phyloP scores from a whole-genome alignment of 2,329 filamentous ascomycete species.

The Sarocladium brachiariae region DNA sequence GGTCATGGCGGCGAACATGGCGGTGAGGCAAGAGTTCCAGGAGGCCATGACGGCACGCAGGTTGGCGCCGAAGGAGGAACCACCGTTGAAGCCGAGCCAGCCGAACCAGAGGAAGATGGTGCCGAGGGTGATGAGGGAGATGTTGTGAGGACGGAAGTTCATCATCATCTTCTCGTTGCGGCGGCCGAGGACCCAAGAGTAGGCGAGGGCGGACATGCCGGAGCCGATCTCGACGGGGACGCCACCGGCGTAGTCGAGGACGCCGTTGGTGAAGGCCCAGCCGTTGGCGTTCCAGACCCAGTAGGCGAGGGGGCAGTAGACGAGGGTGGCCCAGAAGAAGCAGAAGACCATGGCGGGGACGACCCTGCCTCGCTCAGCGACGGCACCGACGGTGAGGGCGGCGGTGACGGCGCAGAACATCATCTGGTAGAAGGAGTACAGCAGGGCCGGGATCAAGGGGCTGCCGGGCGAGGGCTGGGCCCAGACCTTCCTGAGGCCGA shows the following conservation, averaged over 20 bases:
- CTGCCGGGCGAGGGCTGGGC: slow-evolving; percentile 82
- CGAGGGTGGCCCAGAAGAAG: slow-evolving; percentile 93
- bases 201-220: slow-evolving; percentile 86
- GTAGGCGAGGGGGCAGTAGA: slow-evolving; percentile 94
- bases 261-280: slow-evolving; percentile 85
- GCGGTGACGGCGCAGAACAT: slow-evolving; percentile 94
- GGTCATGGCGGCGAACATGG: slow-evolving; percentile 83
- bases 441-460: slow-evolving; percentile 77
- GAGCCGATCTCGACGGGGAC: slow-evolving; percentile 97
- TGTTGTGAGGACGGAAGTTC: slow-evolving; percentile 99
- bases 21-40: slow-evolving; percentile 95
- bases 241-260: slow-evolving; percentile 92
- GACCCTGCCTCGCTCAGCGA: slow-evolving; percentile 88
- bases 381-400: slow-evolving; percentile 83
- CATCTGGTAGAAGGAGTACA: slow-evolving; percentile 98
- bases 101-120: slow-evolving; percentile 97
- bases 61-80: slow-evolving; percentile 89
- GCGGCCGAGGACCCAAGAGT: slow-evolving; percentile 90
- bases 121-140: slow-evolving; percentile 91
- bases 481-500: slow-evolving; percentile 80
- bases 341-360: slow-evolving; percentile 91
- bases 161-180: slow-evolving; percentile 99
- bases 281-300: slow-evolving; percentile 96
- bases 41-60: slow-evolving; percentile 90
- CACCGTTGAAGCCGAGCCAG: slow-evolving; percentile 98